Percentiles rank a stretch among this genome's conserved stretches.
These are phyloP conservation scores for Hyparrhenia diplandra DNA, from an alignment of 176 grass and related monocot species.

Conservation along the genomic window DNA sequence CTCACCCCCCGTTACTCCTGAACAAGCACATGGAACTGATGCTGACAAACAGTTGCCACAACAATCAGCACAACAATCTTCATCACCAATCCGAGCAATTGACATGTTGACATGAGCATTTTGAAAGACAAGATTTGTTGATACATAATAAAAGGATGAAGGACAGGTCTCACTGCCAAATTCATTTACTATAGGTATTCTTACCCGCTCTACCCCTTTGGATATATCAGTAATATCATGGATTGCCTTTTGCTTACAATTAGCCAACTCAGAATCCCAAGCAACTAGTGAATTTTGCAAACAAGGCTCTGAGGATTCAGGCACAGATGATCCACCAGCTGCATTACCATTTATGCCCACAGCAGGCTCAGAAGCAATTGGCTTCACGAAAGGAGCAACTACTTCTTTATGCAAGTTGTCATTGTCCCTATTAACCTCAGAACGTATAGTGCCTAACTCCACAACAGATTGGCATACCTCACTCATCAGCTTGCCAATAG, in stretches of 20 bases:
- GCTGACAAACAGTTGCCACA: slow-evolving; percentile 56
- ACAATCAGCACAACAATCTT: slow-evolving; percentile 72
- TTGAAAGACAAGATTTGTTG: slow-evolving; percentile 49
- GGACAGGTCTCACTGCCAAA: slow-evolving; percentile 45
- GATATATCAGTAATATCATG: slow-evolving; percentile 74
- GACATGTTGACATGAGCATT: slow-evolving; percentile 62
- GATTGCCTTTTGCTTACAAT: slow-evolving; percentile 25
- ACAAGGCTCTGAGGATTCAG: background rate
- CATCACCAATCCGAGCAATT: slow-evolving; percentile 64
- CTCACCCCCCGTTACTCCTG: slow-evolving; percentile 49
- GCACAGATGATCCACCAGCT: background rate
- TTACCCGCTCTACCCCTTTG: slow-evolving; percentile 59
- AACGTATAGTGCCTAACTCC: too few relatives aligned
- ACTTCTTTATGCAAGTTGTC: too few relatives aligned
- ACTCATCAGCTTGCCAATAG: too few relatives aligned
- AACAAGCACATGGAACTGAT: slow-evolving; percentile 64
- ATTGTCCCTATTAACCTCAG: too few relatives aligned
- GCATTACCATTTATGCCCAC: slow-evolving; percentile 19
- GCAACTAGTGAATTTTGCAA: slow-evolving; percentile 27
- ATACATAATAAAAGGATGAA: slow-evolving; percentile 57
- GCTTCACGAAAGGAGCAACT: background rate
- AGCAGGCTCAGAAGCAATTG: slow-evolving; percentile 6
- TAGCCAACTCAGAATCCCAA: slow-evolving; percentile 36
- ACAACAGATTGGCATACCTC: too few relatives aligned
- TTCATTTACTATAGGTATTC: slow-evolving; percentile 68